phyloP scores from a whole-genome alignment of 2,329 filamentous ascomycete genomes.

The Fusarium begoniae region DNA sequence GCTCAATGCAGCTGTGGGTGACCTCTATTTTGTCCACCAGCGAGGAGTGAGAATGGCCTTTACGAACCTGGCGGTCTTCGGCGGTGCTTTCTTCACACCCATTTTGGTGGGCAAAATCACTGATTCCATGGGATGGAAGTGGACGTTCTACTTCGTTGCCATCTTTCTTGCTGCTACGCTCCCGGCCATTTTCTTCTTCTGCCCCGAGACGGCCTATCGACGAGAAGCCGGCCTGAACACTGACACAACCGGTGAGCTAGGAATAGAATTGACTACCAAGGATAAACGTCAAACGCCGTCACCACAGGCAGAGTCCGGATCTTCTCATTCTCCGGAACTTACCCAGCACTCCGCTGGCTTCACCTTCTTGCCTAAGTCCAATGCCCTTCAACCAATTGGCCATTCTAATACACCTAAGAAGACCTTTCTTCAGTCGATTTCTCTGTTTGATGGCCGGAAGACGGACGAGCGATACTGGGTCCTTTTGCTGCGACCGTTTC shows the following conservation, averaged over 20 bases:
- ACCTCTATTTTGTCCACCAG: constrained; percentile 89
- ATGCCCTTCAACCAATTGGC: constrained; percentile 48
- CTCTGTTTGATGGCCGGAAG: constrained; percentile 83
- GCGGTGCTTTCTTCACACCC: constrained; percentile 73
- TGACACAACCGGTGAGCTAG: constrained; percentile 61
- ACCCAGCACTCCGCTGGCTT: constrained; percentile 34
- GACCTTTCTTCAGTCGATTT: constrained; percentile 68
- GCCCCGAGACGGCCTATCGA: constrained; percentile 84
- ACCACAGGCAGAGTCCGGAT: constrained; percentile 4
- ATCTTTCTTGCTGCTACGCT: constrained; percentile 81
- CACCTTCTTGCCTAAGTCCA: constrained; percentile 46
- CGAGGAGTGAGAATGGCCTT: constrained; percentile 89
- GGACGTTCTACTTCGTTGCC: constrained; percentile 88
- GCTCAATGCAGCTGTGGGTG: constrained; percentile 88
- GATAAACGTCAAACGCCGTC: constrained; percentile 15
- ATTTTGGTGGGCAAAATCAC: constrained; percentile 93
- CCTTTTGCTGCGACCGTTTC: constrained; percentile 77
- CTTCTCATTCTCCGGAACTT: neutral
- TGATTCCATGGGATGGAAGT: constrained; percentile 77
- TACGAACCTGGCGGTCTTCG: constrained; percentile 66
- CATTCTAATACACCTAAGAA: constrained; percentile 57
- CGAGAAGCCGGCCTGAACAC: constrained; percentile 75
- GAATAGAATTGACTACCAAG: constrained; percentile 32
- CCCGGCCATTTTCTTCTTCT: constrained; percentile 77
- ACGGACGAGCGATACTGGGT: constrained; percentile 77